Evolutionary conservation across 192 early-diverging fungal genomes (phyloP).

Genomic region (Dimargaris cristalligena): DNA sequence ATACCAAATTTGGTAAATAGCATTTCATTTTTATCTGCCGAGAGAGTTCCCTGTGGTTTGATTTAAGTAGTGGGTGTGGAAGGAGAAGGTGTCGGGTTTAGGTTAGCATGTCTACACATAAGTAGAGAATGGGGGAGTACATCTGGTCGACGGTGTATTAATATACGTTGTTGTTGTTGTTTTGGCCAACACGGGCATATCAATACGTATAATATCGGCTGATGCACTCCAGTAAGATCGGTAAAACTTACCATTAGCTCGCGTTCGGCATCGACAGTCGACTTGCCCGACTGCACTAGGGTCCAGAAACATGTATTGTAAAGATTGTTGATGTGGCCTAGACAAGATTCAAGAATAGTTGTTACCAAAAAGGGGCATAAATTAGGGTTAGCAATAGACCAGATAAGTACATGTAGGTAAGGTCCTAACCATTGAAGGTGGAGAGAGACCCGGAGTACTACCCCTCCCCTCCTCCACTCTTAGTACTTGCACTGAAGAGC

Average conservation of each 20-base stretch:
- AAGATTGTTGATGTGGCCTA: conserved; percentile 73
- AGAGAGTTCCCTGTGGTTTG: conserved; percentile 52
- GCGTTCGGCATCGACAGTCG: conserved; percentile 57
- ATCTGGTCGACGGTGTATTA: neutral
- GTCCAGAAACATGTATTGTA: conserved; percentile 96
- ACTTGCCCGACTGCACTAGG: conserved; percentile 55
- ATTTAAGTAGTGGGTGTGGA: neutral
- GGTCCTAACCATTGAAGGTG: too few species aligned
- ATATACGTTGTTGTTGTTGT: too few species aligned
- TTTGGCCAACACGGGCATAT: too few species aligned
- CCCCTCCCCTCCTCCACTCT: too few species aligned
- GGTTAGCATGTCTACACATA: neutral
- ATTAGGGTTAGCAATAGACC: too few species aligned
- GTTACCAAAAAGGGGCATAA: too few species aligned
- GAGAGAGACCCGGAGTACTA: too few species aligned
- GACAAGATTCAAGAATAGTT: too few species aligned
- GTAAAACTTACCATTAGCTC: conserved; percentile 38
- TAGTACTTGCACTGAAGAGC: too few species aligned
- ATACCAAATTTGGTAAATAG: conserved; percentile 66
- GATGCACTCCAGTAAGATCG: neutral
- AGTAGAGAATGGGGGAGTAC: neutral
- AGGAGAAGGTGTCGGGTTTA: too few species aligned
- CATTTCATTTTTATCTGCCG: conserved; percentile 81
- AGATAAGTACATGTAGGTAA: too few species aligned
- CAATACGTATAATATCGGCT: neutral